These are phyloP conservation scores for Erigeron canadensis DNA, from an alignment of 129 eudicot genomes.

Conservation along the genomic window DNA sequence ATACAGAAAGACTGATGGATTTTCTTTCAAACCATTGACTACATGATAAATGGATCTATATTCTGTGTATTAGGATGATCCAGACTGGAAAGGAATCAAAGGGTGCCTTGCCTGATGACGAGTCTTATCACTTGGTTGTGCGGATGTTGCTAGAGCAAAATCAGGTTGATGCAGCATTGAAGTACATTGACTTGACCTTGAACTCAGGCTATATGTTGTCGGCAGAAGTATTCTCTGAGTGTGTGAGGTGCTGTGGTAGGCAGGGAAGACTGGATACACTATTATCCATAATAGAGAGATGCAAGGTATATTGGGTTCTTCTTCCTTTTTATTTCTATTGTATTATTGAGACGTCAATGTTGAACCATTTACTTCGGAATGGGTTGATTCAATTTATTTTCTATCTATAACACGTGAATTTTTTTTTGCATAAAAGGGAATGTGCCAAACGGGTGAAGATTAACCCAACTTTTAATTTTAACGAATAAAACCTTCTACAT, in stretches of 20 bases:
- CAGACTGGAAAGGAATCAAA: slow-evolving; percentile 49
- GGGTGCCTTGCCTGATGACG: slow-evolving; percentile 71
- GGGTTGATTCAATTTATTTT: neutral
- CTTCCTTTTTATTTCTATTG: neutral
- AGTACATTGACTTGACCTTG: slow-evolving; percentile 62
- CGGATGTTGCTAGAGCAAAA: slow-evolving; percentile 48
- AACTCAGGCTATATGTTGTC: slow-evolving; percentile 74
- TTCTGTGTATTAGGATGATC: slow-evolving; percentile 66
- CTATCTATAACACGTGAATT: neutral
- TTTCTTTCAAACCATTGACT: slow-evolving; percentile 8
- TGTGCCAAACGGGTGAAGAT: neutral
- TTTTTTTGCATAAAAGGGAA: neutral
- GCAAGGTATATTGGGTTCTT: slow-evolving; percentile 61
- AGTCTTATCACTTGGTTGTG: slow-evolving; percentile 69
- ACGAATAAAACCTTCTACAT: neutral
- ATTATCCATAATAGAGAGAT: slow-evolving; percentile 78
- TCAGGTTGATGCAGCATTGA: slow-evolving; percentile 64
- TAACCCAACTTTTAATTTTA: neutral
- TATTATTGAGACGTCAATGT: neutral
- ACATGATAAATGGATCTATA: slow-evolving; percentile 23
- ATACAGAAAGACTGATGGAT: neutral
- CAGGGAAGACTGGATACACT: slow-evolving; percentile 64
- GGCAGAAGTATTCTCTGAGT: slow-evolving; percentile 45
- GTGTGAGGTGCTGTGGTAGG: slow-evolving; percentile 54
- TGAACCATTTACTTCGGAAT: neutral